Conservation (phyloP, 78 protist genomes). For the Dictyostelium brefeldianum region DNA sequence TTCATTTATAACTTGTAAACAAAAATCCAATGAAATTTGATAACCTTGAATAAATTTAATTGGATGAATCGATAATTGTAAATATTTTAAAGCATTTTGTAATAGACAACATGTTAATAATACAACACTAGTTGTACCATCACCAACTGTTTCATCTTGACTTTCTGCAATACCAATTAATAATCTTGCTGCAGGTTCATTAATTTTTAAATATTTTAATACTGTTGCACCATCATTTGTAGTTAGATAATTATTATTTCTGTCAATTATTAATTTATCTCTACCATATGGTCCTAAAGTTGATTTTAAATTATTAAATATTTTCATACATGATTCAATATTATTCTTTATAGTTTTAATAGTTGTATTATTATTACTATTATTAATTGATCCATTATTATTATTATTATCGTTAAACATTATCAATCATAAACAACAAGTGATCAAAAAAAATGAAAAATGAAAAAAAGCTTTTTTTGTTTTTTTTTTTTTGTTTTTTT, state of each 20-base stretch:
- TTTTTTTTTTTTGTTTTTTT: no score
- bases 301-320: conserved; percentile 10
- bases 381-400: background rate
- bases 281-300: conserved; percentile 77
- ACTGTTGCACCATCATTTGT: conserved; percentile 77
- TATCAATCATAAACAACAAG: background rate
- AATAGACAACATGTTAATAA: conserved; percentile 51
- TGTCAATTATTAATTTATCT: conserved; percentile 62
- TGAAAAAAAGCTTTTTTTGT: no score
- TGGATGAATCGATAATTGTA: conserved; percentile 48
- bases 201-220: conserved; percentile 25
- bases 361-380: background rate
- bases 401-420: background rate
- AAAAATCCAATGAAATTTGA: conserved; percentile 35
- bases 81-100: conserved; percentile 20
- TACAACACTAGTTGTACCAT: conserved; percentile 69
- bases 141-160: conserved; percentile 72
- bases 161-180: conserved; percentile 30
- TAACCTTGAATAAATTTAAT: conserved; percentile 24
- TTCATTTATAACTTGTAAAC: conserved; percentile 30
- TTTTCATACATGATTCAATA: conserved; percentile 23
- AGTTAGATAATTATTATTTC: conserved; percentile 2
- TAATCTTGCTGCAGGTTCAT: conserved; percentile 45
- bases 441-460: no score
- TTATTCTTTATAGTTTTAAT: conserved; percentile 4